Percentiles rank a stretch among this genome's conserved stretches.
Conservation (phyloP, 805 yeast species). For the Ascoidea tarda region DNA sequence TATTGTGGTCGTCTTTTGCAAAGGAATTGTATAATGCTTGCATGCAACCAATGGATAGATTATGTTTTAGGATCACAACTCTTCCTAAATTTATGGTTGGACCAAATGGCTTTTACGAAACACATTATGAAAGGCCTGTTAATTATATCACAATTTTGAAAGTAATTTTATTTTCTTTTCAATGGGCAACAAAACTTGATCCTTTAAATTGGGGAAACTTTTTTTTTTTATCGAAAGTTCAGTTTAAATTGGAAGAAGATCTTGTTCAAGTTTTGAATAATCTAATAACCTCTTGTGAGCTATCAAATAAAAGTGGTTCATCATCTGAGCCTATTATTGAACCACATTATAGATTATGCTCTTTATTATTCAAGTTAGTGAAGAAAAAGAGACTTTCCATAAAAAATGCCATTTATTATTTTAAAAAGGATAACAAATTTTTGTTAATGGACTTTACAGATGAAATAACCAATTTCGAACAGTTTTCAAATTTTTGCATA, state of each 20-base stretch:
- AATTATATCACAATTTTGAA: constrained; percentile 20
- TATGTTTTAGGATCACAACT: constrained; percentile 33
- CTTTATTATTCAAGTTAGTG: constrained; percentile 43
- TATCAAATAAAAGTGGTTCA: constrained; percentile 23
- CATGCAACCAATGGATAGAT: constrained; percentile 49
- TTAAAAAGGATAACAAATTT: constrained; percentile 24
- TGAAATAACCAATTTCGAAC: constrained; percentile 12
- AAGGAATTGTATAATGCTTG: constrained; percentile 40
- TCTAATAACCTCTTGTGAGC: constrained; percentile 28
- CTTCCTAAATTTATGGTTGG: constrained; percentile 20
- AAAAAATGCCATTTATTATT: constrained; percentile 22
- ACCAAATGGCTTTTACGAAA: constrained; percentile 13
- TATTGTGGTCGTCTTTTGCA: constrained; percentile 40
- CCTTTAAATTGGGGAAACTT: constrained; percentile 45
- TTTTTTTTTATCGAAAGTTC: constrained; percentile 44
- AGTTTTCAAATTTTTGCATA: constrained; percentile 27
- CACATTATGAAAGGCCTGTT: constrained; percentile 13
- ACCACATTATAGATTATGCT: constrained; percentile 58
- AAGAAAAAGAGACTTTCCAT: constrained; percentile 21
- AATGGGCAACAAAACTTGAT: constrained; percentile 29
- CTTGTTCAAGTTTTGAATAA: constrained; percentile 24
- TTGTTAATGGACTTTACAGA: constrained; percentile 12
- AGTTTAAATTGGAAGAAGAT: constrained; percentile 30
- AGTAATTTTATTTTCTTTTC: constrained; percentile 27
- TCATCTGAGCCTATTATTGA: constrained; percentile 51